phyloP scores from a whole-genome alignment of 2,329 filamentous ascomycete species.

The Scedosporium boydii region DNA sequence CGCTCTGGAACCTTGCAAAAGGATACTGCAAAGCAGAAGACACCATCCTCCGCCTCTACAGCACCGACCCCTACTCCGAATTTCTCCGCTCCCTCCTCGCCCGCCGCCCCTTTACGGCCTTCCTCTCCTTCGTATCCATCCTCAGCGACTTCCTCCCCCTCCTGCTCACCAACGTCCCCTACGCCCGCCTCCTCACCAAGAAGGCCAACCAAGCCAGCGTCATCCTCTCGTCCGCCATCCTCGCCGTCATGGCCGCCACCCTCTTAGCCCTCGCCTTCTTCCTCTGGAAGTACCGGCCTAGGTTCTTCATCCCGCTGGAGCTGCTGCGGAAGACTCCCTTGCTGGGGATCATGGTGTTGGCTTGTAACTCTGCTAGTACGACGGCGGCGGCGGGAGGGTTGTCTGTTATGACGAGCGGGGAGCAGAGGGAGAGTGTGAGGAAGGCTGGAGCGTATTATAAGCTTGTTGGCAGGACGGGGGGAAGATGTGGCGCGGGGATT shows the following conservation, averaged over 20 bases:
- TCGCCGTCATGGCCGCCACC: neutral
- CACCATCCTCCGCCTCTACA: neutral
- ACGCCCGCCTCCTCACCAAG: neutral
- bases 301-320: slow-evolving; percentile 2
- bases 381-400: neutral
- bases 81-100: neutral
- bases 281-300: neutral
- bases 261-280: neutral
- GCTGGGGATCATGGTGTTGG: neutral
- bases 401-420: neutral
- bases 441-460: neutral
- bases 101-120: neutral
- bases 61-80: neutral
- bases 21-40: neutral
- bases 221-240: neutral
- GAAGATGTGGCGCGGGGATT: neutral
- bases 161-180: neutral
- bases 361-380: neutral
- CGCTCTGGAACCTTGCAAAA: neutral
- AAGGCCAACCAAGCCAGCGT: neutral
- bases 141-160: neutral
- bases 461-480: neutral
- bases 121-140: neutral
- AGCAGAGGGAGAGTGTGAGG: neutral
- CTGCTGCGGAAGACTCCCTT: neutral